Conservation (phyloP, 306 rosid species). For the Rubus parviflorus region DNA sequence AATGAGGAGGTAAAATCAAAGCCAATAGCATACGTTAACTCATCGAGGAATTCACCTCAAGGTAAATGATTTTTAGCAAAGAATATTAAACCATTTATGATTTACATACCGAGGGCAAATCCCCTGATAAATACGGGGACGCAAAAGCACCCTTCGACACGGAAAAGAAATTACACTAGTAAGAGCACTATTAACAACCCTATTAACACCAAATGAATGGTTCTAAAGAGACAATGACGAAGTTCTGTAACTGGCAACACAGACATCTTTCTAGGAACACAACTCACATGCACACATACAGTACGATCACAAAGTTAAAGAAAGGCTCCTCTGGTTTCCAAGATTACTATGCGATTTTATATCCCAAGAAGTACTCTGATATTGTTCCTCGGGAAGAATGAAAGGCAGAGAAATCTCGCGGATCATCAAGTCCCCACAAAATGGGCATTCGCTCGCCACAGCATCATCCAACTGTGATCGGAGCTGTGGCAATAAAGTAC, state of each 20-base stretch:
- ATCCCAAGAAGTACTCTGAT: constrained; percentile 79
- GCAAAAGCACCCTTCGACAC: neutral
- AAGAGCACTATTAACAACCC: neutral
- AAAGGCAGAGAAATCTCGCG: constrained; percentile 88
- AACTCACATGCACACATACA: constrained; percentile 3
- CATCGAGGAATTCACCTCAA: too few relatives aligned
- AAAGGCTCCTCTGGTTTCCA: constrained; percentile 64
- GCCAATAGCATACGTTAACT: neutral
- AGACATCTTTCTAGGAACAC: neutral
- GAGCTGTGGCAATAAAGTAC: constrained; percentile 49
- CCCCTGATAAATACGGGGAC: neutral
- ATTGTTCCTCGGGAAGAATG: constrained; percentile 62
- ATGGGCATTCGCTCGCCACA: constrained; percentile 93
- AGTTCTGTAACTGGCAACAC: neutral
- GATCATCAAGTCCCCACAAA: constrained; percentile 90
- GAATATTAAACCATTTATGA: neutral
- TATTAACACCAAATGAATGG: neutral
- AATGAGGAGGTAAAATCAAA: neutral
- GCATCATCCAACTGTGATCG: constrained; percentile 95
- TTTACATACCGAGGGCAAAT: neutral
- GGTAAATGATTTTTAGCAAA: neutral
- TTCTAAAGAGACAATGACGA: neutral
- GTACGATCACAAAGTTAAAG: constrained; percentile 51
- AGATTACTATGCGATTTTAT: constrained; percentile 52
- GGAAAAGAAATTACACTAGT: neutral